Conservation (phyloP, 345 rosid genomes). For the Gossypium sturtianum region DNA sequence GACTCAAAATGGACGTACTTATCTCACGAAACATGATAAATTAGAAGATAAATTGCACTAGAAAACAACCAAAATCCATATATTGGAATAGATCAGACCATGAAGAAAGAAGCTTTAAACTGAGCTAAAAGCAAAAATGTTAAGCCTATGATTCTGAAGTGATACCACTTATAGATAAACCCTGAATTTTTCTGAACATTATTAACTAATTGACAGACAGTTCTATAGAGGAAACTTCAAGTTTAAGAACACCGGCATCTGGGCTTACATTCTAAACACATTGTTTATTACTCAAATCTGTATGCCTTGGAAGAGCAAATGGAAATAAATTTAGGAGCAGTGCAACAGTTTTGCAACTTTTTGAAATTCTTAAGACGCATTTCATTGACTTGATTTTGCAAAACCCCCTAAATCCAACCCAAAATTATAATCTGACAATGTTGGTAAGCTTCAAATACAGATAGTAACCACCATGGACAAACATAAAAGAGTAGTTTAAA, state of each 20-base stretch:
- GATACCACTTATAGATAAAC: not conserved
- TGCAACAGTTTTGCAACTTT: not conserved
- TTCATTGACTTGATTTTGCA: not conserved
- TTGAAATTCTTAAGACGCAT: not conserved
- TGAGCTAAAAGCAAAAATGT: not conserved
- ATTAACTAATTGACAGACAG: not conserved
- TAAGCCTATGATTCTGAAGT: not conserved
- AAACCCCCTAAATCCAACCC: not conserved
- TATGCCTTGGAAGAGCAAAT: not conserved
- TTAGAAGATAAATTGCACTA: not conserved
- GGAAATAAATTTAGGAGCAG: not conserved
- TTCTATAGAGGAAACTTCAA: not conserved
- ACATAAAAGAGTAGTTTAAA: not conserved
- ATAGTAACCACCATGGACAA: not conserved
- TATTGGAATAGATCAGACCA: not conserved
- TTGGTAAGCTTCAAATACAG: not conserved
- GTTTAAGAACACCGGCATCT: not conserved
- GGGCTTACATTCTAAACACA: not conserved
- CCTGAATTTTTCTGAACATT: not conserved
- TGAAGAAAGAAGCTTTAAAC: not conserved
- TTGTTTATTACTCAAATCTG: not conserved
- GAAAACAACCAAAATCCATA: not conserved
- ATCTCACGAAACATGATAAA: not conserved
- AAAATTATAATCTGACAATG: not conserved
- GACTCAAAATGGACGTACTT: not conserved